Evolutionary conservation across 768 basidiomycete genomes (phyloP).

Genomic region (Amyloporia xantha): DNA sequence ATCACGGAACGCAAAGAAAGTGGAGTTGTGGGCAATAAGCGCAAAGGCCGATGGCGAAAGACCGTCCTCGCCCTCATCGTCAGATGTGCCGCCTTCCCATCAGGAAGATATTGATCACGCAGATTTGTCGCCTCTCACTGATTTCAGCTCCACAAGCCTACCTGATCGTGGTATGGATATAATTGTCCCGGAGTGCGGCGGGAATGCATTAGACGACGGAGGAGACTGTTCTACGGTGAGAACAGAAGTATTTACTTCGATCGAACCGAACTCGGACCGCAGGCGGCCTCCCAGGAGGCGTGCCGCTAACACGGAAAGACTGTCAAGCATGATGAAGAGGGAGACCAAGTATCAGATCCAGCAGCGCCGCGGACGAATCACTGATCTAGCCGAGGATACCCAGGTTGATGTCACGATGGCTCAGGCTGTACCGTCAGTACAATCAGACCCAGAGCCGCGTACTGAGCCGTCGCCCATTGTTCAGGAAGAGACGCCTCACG

Average conservation of each 20-base stretch:
- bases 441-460: no score
- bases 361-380: not conserved
- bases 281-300: slow-evolving; percentile 10
- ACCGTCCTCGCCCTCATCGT: not conserved
- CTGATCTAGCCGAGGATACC: not conserved
- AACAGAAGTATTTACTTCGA: no score
- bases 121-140: not conserved
- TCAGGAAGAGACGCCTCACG: not conserved
- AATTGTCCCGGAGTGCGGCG: not conserved
- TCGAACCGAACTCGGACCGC: no score
- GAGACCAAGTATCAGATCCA: slow-evolving; percentile 2
- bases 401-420: not conserved
- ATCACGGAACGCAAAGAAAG: no score
- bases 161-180: no score
- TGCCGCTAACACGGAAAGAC: slow-evolving; percentile 2
- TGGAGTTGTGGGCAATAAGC: not conserved
- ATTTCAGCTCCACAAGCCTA: no score
- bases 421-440: not conserved
- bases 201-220: not conserved
- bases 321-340: not conserved
- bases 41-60: not conserved
- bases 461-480: not conserved
- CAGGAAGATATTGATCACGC: not conserved
- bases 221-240: no score
- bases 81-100: not conserved